Percentiles rank a stretch among this genome's conserved stretches.
phyloP scores from a whole-genome alignment of 2,329 filamentous ascomycete genomes.

The Coniochaeta sp. region DNA sequence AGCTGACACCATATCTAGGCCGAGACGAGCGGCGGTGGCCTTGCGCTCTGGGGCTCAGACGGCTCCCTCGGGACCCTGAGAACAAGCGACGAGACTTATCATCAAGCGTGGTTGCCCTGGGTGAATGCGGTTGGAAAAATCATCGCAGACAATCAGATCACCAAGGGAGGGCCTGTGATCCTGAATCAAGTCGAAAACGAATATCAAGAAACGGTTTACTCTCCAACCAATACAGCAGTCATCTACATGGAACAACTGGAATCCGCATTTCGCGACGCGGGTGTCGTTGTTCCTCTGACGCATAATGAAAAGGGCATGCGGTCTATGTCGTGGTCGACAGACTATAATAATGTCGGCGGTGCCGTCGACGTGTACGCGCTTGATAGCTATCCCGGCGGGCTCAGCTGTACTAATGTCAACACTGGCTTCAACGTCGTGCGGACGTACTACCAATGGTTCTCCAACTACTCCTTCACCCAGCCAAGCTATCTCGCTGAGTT shows the following conservation, averaged over 20 bases:
- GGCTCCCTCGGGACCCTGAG: constrained; percentile 31
- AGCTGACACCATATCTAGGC: constrained; percentile 16
- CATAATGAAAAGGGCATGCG: constrained; percentile 44
- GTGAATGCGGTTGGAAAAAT: constrained; percentile 35
- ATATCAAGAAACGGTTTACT: constrained; percentile 34
- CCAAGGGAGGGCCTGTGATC: constrained; percentile 41
- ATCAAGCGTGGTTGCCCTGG: constrained; percentile 18
- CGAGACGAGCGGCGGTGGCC: constrained; percentile 38
- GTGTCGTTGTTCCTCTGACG: constrained; percentile 39
- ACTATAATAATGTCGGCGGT: constrained; percentile 48
- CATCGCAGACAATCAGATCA: constrained; percentile 40
- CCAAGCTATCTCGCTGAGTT: constrained; percentile 46
- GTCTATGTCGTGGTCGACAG: constrained; percentile 41
- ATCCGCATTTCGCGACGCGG: constrained; percentile 33
- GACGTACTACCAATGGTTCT: constrained; percentile 50
- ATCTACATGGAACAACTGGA: constrained; percentile 45
- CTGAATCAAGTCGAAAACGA: constrained; percentile 48
- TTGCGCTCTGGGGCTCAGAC: constrained; percentile 33
- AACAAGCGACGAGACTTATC: constrained; percentile 33
- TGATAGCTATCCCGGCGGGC: constrained; percentile 36
- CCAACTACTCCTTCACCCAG: constrained; percentile 45
- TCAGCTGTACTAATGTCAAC: constrained; percentile 40
- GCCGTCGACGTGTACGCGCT: constrained; percentile 42
- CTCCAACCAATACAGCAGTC: constrained; percentile 35
- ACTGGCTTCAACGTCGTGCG: constrained; percentile 40